A percentile compares a stretch with the other conserved stretches of the same genome.
Evolutionary conservation across 305 asterid genomes (phyloP).

Genomic region (Solanum hybrid): DNA sequence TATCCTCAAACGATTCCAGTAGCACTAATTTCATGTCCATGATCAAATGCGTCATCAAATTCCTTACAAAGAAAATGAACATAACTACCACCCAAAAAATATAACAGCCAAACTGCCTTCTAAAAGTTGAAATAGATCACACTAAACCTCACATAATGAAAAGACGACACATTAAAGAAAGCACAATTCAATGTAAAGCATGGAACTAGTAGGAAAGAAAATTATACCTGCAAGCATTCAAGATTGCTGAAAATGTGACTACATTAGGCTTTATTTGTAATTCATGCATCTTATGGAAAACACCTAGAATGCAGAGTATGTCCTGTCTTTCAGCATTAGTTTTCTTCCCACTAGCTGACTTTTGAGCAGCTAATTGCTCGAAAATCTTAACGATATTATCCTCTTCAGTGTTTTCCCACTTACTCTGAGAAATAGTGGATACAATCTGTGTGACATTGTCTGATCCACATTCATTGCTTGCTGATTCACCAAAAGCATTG

Average conservation of each 20-base stretch:
- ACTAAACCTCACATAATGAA: background rate
- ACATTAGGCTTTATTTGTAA: conserved; percentile 90
- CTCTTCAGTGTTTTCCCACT: conserved; percentile 23
- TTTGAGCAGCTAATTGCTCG: conserved; percentile 54
- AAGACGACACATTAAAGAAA: background rate
- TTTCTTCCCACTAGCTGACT: conserved; percentile 24
- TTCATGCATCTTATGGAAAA: conserved; percentile 86
- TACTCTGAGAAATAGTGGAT: conserved; percentile 18
- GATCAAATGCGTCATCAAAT: background rate
- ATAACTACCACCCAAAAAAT: background rate
- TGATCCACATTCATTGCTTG: conserved; percentile 20
- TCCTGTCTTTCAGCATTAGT: conserved; percentile 39
- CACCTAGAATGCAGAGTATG: conserved; percentile 58
- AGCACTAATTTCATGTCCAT: background rate
- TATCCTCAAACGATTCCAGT: background rate
- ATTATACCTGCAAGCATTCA: conserved; percentile 86
- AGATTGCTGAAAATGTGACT: conserved; percentile 87
- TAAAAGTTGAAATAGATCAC: background rate
- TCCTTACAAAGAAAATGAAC: background rate
- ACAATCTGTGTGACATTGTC: conserved; percentile 20
- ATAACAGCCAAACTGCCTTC: background rate
- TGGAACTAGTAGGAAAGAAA: background rate
- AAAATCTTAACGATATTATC: conserved; percentile 53
- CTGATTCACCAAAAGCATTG: conserved; percentile 74
- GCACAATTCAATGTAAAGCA: background rate